Conservation (phyloP, 495 filamentous ascomycete genomes). For the Emericellopsis terricola region DNA sequence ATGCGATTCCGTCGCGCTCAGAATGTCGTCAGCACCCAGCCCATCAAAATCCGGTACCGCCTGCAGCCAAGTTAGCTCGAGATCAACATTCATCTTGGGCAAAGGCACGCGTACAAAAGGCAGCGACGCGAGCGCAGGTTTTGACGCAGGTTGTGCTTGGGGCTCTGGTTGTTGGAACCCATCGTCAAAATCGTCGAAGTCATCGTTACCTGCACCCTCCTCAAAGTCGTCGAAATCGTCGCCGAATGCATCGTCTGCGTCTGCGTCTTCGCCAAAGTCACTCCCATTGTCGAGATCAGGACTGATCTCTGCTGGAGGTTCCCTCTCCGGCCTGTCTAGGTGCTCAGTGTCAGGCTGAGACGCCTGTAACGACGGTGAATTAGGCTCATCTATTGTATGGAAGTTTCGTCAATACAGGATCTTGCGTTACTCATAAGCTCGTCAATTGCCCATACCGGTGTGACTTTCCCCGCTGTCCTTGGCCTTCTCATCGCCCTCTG, state of each 20-base stretch:
- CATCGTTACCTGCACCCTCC: slow-evolving; percentile 53
- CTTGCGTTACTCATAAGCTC: no score
- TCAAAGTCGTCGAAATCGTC: slow-evolving; percentile 97
- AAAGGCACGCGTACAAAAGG: slow-evolving; percentile 21
- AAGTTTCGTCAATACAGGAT: no score
- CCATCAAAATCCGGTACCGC: slow-evolving; percentile 58
- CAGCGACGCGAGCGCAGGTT: slow-evolving; percentile 31
- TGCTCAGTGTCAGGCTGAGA: neutral
- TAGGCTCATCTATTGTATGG: slow-evolving; percentile 3
- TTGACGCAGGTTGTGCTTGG: slow-evolving; percentile 16
- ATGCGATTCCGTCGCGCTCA: slow-evolving; percentile 31
- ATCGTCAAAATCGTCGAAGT: slow-evolving; percentile 86
- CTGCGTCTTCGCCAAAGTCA: slow-evolving; percentile 15
- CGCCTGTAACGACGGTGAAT: neutral
- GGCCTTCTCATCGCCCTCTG: slow-evolving; percentile 12
- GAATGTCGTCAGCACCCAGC: slow-evolving; percentile 32
- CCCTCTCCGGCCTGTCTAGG: slow-evolving; percentile 12
- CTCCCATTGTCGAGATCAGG: neutral
- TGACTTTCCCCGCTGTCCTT: slow-evolving; percentile 3
- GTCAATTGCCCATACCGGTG: neutral
- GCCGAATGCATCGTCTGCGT: slow-evolving; percentile 41
- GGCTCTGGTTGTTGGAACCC: slow-evolving; percentile 51
- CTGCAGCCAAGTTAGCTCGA: slow-evolving; percentile 13
- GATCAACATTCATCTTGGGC: neutral
- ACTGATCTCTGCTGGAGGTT: slow-evolving; percentile 1